These are phyloP conservation scores for Magnolia kwangsiensis DNA, from an alignment of 164 flowering plant genomes.

Conservation along the genomic window DNA sequence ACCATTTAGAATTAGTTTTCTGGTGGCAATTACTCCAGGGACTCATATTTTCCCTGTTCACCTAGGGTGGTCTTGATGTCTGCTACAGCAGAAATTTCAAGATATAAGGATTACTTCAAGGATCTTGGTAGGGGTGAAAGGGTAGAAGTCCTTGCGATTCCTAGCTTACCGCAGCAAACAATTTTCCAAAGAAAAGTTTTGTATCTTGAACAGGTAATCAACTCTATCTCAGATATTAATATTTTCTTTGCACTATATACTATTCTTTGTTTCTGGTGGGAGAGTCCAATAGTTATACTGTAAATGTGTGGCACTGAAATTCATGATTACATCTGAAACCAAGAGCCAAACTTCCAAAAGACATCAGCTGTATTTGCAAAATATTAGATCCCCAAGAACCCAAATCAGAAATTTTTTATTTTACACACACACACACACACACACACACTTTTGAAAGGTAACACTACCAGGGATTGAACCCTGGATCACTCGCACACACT, in stretches of 20 bases:
- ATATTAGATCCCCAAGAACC: too few species aligned
- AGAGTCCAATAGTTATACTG: not conserved
- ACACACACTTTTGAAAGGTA: too few species aligned
- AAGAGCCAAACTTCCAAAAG: too few species aligned
- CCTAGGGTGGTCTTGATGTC: constrained; percentile 96
- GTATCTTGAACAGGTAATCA: constrained; percentile 83
- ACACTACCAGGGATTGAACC: too few species aligned
- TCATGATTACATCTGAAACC: too few species aligned
- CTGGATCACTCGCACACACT: too few species aligned
- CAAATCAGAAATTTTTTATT: too few species aligned
- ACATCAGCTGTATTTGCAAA: too few species aligned
- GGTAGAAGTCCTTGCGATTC: constrained; percentile 90
- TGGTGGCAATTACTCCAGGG: not conserved
- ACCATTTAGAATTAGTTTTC: not conserved
- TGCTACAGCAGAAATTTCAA: constrained; percentile 85
- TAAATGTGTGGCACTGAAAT: too few species aligned
- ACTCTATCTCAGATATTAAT: not conserved
- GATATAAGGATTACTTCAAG: constrained; percentile 82
- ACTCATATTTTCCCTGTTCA: constrained; percentile 15
- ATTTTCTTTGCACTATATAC: not conserved
- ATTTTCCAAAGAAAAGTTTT: constrained; percentile 58
- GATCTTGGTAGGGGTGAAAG: constrained; percentile 91
- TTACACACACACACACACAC: too few species aligned
- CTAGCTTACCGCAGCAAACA: constrained; percentile 49
- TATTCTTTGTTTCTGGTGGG: not conserved